Evolutionary conservation across 805 yeast species (phyloP).

Genomic region (Candida manassasensis): DNA sequence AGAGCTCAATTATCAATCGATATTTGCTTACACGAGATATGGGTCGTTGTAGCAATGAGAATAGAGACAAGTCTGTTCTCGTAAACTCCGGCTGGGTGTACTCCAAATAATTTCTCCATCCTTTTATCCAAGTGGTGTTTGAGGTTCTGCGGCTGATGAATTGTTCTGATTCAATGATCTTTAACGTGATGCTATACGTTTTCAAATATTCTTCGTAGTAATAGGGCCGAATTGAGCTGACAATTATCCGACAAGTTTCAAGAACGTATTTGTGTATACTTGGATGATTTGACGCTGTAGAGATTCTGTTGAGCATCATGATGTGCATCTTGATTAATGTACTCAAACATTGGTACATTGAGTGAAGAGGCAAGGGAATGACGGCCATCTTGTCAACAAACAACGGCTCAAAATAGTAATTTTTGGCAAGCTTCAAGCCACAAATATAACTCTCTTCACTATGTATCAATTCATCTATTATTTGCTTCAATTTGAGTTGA

Average conservation of each 20-base stretch:
- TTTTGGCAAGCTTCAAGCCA: constrained; percentile 38
- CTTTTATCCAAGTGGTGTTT: constrained; percentile 18
- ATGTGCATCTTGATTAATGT: constrained; percentile 23
- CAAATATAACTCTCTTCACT: constrained; percentile 48
- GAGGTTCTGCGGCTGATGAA: neutral
- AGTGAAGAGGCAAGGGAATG: constrained; percentile 21
- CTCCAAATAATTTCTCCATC: constrained; percentile 36
- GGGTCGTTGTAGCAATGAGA: constrained; percentile 52
- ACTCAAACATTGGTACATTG: constrained; percentile 6
- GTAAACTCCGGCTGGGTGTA: constrained; percentile 34
- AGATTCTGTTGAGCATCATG: constrained; percentile 18
- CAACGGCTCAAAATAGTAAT: constrained; percentile 40
- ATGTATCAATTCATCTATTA: constrained; percentile 43
- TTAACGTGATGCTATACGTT: constrained; percentile 7
- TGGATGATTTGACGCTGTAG: neutral
- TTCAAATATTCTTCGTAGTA: constrained; percentile 16
- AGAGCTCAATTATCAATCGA: constrained; percentile 44
- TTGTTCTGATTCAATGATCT: constrained; percentile 3
- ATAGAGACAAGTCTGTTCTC: constrained; percentile 46
- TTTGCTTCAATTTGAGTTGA: constrained; percentile 16
- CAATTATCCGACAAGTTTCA: neutral
- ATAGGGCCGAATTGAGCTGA: neutral
- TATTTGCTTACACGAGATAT: constrained; percentile 47
- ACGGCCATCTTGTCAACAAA: constrained; percentile 22
- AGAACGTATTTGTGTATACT: neutral